phyloP scores from a whole-genome alignment of 352 stramenopile genomes.

The Globisporangium radiosum region DNA sequence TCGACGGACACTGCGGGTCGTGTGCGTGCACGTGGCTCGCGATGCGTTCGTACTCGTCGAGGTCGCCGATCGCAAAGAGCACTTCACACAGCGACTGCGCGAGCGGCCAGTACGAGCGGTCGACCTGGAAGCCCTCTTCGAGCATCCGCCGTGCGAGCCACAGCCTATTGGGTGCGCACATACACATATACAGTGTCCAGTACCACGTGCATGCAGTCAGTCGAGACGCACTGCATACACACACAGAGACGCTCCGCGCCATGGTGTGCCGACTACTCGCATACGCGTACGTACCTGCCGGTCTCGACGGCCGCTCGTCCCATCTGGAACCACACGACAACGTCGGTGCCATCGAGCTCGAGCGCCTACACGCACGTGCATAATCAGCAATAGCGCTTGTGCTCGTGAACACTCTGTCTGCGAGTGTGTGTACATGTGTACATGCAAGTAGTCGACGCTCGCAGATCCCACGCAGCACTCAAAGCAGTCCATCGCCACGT shows the following conservation, averaged over 20 bases:
- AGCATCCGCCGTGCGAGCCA: constrained; percentile 54
- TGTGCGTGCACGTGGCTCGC: constrained; percentile 32
- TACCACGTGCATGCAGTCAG: background rate
- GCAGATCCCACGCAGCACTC: no score
- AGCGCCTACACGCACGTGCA: constrained; percentile 26
- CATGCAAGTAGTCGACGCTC: no score
- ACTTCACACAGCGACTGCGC: constrained; percentile 52
- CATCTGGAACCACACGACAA: constrained; percentile 76
- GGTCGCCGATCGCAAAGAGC: constrained; percentile 44
- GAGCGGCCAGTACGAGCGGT: constrained; percentile 61
- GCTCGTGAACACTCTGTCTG: no score
- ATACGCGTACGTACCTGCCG: constrained; percentile 23
- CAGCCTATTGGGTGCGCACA: constrained; percentile 18
- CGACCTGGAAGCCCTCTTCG: constrained; percentile 50
- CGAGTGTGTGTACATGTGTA: no score
- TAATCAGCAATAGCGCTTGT: background rate
- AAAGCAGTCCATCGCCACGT: background rate
- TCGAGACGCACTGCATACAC: no score
- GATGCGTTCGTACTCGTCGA: constrained; percentile 37
- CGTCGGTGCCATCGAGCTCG: constrained; percentile 55
- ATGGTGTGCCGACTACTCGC: no score
- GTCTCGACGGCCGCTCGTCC: constrained; percentile 48
- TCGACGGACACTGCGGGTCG: constrained; percentile 34
- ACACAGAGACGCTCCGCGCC: no score
- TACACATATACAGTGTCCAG: background rate